These are phyloP conservation scores for Dryas alaskensis DNA, from an alignment of 306 rosid species.

Conservation along the genomic window DNA sequence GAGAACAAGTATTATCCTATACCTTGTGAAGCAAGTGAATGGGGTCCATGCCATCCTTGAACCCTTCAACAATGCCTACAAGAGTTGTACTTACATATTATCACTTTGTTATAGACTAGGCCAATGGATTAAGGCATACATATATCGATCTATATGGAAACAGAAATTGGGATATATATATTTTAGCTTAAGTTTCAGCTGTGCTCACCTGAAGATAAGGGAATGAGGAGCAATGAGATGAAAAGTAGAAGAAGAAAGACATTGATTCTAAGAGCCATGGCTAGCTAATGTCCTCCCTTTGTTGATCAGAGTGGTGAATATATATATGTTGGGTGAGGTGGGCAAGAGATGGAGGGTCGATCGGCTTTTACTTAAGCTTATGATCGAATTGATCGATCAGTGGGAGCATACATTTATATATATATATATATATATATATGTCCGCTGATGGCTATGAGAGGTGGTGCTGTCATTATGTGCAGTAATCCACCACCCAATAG, in stretches of 20 bases:
- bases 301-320: not conserved
- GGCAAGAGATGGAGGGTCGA: no score
- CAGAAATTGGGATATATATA: not conserved
- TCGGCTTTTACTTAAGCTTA: no score
- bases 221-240: conserved; percentile 44
- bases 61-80: conserved; percentile 49
- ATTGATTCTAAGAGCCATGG: conserved; percentile 52
- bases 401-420: no score
- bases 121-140: not conserved
- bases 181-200: not conserved
- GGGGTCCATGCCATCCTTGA: conserved; percentile 44
- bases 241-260: conserved; percentile 31
- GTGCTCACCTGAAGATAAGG: conserved; percentile 55
- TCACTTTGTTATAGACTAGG: no score
- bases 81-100: not conserved
- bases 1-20: not conserved
- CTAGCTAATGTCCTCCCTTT: not conserved
- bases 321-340: not conserved
- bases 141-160: not conserved
- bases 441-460: not conserved
- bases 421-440: no score
- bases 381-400: no score
- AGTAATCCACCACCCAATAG: not conserved
- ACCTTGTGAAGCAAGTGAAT: conserved; percentile 48
- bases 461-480: not conserved